phyloP scores from a whole-genome alignment of 2,329 filamentous ascomycete species.

The Neofusicoccum sp. region DNA sequence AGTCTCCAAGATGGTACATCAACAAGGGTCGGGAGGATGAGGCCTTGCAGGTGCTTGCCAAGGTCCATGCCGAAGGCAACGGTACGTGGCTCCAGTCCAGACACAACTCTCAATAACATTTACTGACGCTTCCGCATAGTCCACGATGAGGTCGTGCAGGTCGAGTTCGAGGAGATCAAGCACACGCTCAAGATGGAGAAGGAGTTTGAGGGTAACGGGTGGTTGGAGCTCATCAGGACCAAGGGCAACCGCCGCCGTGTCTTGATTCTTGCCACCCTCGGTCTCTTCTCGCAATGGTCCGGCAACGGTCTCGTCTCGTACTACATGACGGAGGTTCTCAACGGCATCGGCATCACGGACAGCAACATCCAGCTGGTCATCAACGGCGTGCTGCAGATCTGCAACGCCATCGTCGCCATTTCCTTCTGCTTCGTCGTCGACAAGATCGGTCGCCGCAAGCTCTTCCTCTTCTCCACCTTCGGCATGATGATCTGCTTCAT shows the following conservation, averaged over 20 bases:
- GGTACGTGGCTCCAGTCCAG: slow-evolving; percentile 33
- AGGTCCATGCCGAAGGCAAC: slow-evolving; percentile 57
- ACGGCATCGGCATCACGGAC: slow-evolving; percentile 58
- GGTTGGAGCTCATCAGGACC: slow-evolving; percentile 61
- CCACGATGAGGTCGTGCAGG: slow-evolving; percentile 55
- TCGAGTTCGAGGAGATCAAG: slow-evolving; percentile 66
- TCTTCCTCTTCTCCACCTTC: slow-evolving; percentile 49
- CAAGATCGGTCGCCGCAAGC: slow-evolving; percentile 54
- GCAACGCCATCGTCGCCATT: slow-evolving; percentile 59
- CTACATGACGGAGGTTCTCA: slow-evolving; percentile 63
- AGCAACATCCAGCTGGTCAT: slow-evolving; percentile 38
- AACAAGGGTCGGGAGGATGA: slow-evolving; percentile 62
- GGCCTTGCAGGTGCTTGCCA: slow-evolving; percentile 59
- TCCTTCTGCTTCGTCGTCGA: slow-evolving; percentile 56
- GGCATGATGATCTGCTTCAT: slow-evolving; percentile 37
- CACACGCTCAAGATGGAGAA: slow-evolving; percentile 61
- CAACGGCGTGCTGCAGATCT: slow-evolving; percentile 58
- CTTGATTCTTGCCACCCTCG: slow-evolving; percentile 60
- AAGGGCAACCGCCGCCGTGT: slow-evolving; percentile 65
- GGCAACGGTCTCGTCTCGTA: slow-evolving; percentile 67
- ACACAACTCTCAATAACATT: no score
- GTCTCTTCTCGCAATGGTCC: slow-evolving; percentile 66
- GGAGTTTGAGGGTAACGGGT: slow-evolving; percentile 50
- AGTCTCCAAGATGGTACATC: slow-evolving; percentile 65
- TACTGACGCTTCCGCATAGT: not conserved